A percentile compares a stretch with the other conserved stretches of the same genome.
phyloP scores from a whole-genome alignment of 305 asterid species.

The Fraxinus nigra region DNA sequence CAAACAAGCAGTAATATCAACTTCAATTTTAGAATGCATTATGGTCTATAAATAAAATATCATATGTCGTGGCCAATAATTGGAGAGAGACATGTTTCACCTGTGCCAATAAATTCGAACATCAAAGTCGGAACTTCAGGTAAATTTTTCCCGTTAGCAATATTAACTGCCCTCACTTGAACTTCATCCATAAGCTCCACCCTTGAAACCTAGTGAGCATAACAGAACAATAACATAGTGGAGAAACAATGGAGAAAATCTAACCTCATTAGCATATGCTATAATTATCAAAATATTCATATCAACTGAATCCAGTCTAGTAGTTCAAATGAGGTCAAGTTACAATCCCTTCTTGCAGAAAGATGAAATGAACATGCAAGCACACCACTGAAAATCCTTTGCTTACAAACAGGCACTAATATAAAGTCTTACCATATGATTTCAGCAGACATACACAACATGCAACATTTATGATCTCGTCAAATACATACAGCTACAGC shows the following conservation, averaged over 20 bases:
- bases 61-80: neutral
- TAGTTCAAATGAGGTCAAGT: neutral
- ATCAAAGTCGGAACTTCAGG: conserved; percentile 95
- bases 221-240: neutral
- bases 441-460: neutral
- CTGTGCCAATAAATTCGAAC: conserved; percentile 98
- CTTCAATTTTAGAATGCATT: neutral
- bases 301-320: neutral
- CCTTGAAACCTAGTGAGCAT: conserved; percentile 67
- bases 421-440: neutral
- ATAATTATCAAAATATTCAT: neutral
- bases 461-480: neutral
- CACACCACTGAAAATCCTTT: neutral
- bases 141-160: conserved; percentile 80
- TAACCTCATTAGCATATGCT: neutral
- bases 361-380: neutral
- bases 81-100: conserved; percentile 30
- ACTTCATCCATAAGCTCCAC: conserved; percentile 98
- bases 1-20: neutral
- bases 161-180: conserved; percentile 84
- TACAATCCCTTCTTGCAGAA: neutral
- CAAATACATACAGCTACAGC: neutral
- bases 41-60: neutral
- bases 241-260: conserved; percentile 20
- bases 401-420: neutral